These are phyloP conservation scores for Sugiyamaella sp. DNA, from an alignment of 1,139 yeast genomes.

Conservation along the genomic window DNA sequence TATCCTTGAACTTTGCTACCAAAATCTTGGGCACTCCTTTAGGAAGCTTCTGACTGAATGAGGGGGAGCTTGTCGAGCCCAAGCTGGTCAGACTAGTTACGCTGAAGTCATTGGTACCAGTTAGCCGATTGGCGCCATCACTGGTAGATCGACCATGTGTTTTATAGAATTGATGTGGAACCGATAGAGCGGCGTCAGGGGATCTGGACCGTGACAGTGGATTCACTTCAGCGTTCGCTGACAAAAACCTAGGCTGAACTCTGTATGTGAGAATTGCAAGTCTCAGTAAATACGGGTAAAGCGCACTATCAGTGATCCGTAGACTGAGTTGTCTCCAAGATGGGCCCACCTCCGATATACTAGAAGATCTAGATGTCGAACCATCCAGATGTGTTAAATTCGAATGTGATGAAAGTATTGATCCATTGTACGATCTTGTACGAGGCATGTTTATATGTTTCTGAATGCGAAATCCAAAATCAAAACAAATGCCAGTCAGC, in stretches of 20 bases:
- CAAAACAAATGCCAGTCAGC: not conserved
- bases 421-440: conserved; percentile 2
- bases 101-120: not conserved
- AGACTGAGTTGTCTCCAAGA: conserved; percentile 32
- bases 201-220: conserved; percentile 11
- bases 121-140: conserved; percentile 10
- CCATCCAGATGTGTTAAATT: not conserved
- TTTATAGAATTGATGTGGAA: not conserved
- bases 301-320: conserved; percentile 35
- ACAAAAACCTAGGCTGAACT: conserved; percentile 37
- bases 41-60: conserved; percentile 47
- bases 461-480: not conserved
- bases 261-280: conserved; percentile 41
- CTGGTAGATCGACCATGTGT: conserved; percentile 17
- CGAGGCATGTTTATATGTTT: conserved; percentile 13
- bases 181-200: conserved; percentile 5
- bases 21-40: conserved; percentile 52
- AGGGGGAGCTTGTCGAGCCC: conserved; percentile 27
- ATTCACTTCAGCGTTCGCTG: not conserved
- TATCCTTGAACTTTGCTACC: conserved; percentile 52
- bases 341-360: conserved; percentile 19
- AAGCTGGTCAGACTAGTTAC: not conserved
- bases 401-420: conserved; percentile 1
- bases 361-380: conserved; percentile 10
- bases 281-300: conserved; percentile 41